Evolutionary conservation across 2,329 filamentous ascomycete species (phyloP), one percentile per base, ranked within the genome.

Genomic region (Penicillium sp.): DNA sequence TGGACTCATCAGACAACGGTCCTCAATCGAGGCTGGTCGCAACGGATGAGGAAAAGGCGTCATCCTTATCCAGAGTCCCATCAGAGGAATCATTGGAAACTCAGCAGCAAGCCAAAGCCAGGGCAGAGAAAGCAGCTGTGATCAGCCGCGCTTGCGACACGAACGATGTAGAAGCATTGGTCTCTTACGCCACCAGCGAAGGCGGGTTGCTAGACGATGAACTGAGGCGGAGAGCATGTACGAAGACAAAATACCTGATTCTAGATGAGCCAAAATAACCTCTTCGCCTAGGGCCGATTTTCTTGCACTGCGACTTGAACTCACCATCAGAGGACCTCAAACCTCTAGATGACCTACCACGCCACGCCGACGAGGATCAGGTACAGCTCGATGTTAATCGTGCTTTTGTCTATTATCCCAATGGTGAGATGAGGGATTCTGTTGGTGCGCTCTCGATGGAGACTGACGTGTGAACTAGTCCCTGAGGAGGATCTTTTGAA

Each of bases 391-490:
- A 99, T 73, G 95, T 99, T 56, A 87, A 97, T 76, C 86, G 95
- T 56, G 93, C 95, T n/a, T 99, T 99, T 77, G 89, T 98, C 60
- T 96, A 97, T 79, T 99, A 99, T 74, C 95, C 95, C 13, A 84
- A 85, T 62, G 85, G 92, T 95, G 82, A 69, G 83, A 66, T 57
- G 58, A 36, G 50, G 51, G 46, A 7, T 44, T 41, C 41, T 41
- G 50, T 24, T 16, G 2, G 50, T 54, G 47, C 55, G 46, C 50
- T 44, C 24, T 39, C 18, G 37, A 46, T 44, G 33, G 43, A 41
- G 50, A 54, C 69, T 72, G 54, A 76, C 55, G 35, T 44, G 19
- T 24, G 49, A 50, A 56, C n/a, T 66, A 92, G 88, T 89, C 75
- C 86, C 88, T 11, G 84, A 89, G 33, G 80, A 85, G 63, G 87